Conservation (phyloP, 805 yeast species). For the Zygosaccharomyces bailii region DNA sequence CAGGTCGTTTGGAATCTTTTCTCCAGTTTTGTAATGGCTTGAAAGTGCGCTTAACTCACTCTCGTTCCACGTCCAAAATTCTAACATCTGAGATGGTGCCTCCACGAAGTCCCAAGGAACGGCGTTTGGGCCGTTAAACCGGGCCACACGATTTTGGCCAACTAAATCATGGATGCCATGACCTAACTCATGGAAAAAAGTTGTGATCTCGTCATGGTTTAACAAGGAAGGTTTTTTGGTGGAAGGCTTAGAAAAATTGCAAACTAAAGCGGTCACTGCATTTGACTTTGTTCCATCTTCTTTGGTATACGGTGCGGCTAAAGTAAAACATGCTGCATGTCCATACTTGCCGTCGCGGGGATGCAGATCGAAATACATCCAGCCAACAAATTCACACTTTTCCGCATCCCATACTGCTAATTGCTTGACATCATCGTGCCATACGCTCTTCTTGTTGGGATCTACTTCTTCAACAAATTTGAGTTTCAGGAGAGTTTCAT, state of each 20-base stretch:
- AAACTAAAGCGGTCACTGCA: constrained; percentile 76
- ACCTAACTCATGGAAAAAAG: constrained; percentile 87
- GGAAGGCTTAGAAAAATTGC: constrained; percentile 78
- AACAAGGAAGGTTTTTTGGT: constrained; percentile 64
- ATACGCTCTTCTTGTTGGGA: constrained; percentile 43
- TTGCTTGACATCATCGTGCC: constrained; percentile 80
- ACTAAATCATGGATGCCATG: constrained; percentile 82
- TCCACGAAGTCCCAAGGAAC: constrained; percentile 87
- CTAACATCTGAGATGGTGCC: constrained; percentile 87
- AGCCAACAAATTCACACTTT: constrained; percentile 65
- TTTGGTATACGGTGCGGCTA: constrained; percentile 55
- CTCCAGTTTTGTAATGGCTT: constrained; percentile 61
- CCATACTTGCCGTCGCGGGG: constrained; percentile 86
- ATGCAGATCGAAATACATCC: constrained; percentile 75
- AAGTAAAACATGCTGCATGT: constrained; percentile 81
- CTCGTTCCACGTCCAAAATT: constrained; percentile 82
- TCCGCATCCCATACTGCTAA: constrained; percentile 61
- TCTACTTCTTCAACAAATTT: constrained; percentile 54
- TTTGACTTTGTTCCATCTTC: constrained; percentile 48
- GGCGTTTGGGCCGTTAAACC: constrained; percentile 69
- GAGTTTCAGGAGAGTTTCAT: constrained; percentile 65
- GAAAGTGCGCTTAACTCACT: constrained; percentile 57
- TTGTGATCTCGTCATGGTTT: constrained; percentile 73
- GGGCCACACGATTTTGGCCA: constrained; percentile 59
- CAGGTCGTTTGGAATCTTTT: constrained; percentile 53